These are phyloP conservation scores for Microsporum audouinii DNA, from an alignment of 2,329 filamentous ascomycete species.

Conservation along the genomic window DNA sequence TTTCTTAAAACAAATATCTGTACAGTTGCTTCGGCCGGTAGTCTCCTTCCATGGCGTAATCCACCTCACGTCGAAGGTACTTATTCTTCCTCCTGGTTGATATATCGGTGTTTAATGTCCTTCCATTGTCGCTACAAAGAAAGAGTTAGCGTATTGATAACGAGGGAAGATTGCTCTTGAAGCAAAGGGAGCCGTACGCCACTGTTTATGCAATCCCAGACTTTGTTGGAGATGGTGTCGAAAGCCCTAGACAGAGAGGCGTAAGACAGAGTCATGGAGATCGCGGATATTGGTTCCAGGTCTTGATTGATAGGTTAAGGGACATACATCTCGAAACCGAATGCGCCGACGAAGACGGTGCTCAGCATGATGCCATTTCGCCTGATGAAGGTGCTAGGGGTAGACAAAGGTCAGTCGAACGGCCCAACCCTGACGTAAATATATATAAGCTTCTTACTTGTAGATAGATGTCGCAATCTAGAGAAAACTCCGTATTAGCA, in stretches of 20 bases:
- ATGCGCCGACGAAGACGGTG: slow-evolving; percentile 74
- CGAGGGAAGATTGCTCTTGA: neutral
- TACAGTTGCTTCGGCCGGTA: neutral
- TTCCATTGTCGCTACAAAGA: slow-evolving; percentile 89
- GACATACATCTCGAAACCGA: slow-evolving; percentile 83
- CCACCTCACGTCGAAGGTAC: neutral
- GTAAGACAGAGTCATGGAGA: neutral
- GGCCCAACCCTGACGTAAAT: neutral
- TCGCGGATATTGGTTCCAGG: neutral
- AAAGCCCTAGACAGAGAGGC: slow-evolving; percentile 51
- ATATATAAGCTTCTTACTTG: slow-evolving; percentile 40
- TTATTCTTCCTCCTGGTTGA: slow-evolving; percentile 50
- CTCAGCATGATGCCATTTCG: slow-evolving; percentile 81
- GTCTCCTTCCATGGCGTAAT: neutral
- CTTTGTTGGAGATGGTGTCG: slow-evolving; percentile 65
- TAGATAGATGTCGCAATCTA: slow-evolving; percentile 46
- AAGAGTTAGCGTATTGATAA: neutral
- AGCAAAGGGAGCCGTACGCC: slow-evolving; percentile 55
- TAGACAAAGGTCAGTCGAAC: slow-evolving; percentile 16
- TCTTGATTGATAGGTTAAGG: neutral
- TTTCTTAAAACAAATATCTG: neutral
- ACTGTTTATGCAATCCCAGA: slow-evolving; percentile 86
- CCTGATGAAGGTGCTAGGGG: slow-evolving; percentile 64
- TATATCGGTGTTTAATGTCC: slow-evolving; percentile 87
- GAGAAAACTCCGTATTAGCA: neutral